Evolutionary conservation across 139 green algal genomes (phyloP), one percentile per base, ranked within the genome.

Genomic region (Axilococcus clingmanii): DNA sequence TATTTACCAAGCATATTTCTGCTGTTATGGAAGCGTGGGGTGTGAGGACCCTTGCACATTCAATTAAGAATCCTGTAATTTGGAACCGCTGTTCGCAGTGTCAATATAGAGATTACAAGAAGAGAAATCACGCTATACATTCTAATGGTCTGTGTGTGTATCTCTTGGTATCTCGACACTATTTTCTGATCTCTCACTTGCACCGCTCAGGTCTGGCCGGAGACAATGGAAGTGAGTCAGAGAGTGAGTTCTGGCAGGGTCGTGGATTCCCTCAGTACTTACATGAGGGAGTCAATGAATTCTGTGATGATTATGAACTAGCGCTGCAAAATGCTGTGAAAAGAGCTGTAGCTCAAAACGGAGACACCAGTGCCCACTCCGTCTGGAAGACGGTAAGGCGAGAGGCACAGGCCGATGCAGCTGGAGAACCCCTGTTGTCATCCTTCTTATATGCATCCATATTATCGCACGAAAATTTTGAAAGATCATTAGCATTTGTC

Each of bases 361-460:
- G 54, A 22, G 11, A 43, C 33, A 40, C 7, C 19, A 20, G 37
- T 40, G 5, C 4, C 14, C 12, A 14, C 7, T n/a, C 7, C 48
- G 48, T 61, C 17, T 61, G 53, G 53, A 29, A 30, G n/a, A 41
- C 14, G 17, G 38, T 61, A 34, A 23, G 52, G 11, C 43, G 16
- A 5, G 76, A 84, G 41, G 69, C 73, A 3, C 40, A 60, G 34
- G 25, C 20, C 2, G 76, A 84, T 23, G 69, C 74, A 0, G 27
- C 38, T 8, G 16, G 55, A 12, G 76, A 84, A 61, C 74, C 76
- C 11, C 52, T 84, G 25, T 65, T 83, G 20, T 70, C 48, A 55
- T 71, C 51, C 69, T 84, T 84, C 46, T 63, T 83, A 43, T 78
- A 79, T 48, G 73, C 74, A 17, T 65, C 44, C 50, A 71, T 84